Conservation (phyloP, 1,284 basidiomycete species). For the Fomitiporia mediterranea region DNA sequence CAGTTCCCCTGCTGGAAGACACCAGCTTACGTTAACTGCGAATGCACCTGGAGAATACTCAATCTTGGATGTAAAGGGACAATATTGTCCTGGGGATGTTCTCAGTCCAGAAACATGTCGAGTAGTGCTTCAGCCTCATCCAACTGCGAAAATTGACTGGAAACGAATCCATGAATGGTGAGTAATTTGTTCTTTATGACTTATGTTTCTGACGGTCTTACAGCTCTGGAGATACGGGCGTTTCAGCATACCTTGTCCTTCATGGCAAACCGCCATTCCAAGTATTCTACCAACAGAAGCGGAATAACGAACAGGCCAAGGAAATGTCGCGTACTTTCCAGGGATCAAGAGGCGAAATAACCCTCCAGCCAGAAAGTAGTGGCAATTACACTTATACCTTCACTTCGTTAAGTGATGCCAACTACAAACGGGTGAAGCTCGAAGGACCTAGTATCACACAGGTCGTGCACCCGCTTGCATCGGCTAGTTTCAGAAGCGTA, state of each 20-base stretch:
- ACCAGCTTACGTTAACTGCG: slow-evolving; percentile 49
- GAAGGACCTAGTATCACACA: slow-evolving; percentile 75
- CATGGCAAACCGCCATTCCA: slow-evolving; percentile 89
- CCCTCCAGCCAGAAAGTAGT: slow-evolving; percentile 81
- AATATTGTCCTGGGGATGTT: slow-evolving; percentile 76
- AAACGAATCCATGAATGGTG: slow-evolving; percentile 90
- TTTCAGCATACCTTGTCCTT: slow-evolving; percentile 81
- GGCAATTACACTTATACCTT: slow-evolving; percentile 91
- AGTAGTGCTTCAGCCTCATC: slow-evolving; percentile 71
- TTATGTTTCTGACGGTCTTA: slow-evolving; percentile 15
- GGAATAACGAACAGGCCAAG: slow-evolving; percentile 58
- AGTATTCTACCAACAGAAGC: slow-evolving; percentile 73
- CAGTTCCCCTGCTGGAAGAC: slow-evolving; percentile 42
- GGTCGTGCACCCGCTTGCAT: slow-evolving; percentile 83
- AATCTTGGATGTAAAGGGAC: slow-evolving; percentile 68
- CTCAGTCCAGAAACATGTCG: slow-evolving; percentile 75
- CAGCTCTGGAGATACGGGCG: slow-evolving; percentile 92
- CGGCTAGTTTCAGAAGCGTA: slow-evolving; percentile 60
- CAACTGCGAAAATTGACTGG: slow-evolving; percentile 83
- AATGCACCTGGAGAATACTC: slow-evolving; percentile 78
- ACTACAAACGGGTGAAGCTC: slow-evolving; percentile 75
- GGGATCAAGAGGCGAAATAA: slow-evolving; percentile 77
- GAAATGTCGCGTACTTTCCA: slow-evolving; percentile 62
- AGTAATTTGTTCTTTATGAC: slow-evolving; percentile 21
- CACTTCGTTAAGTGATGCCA: slow-evolving; percentile 73